These are phyloP conservation scores for Eimeria necatrix DNA, from an alignment of 169 alveolate species.

Conservation along the genomic window DNA sequence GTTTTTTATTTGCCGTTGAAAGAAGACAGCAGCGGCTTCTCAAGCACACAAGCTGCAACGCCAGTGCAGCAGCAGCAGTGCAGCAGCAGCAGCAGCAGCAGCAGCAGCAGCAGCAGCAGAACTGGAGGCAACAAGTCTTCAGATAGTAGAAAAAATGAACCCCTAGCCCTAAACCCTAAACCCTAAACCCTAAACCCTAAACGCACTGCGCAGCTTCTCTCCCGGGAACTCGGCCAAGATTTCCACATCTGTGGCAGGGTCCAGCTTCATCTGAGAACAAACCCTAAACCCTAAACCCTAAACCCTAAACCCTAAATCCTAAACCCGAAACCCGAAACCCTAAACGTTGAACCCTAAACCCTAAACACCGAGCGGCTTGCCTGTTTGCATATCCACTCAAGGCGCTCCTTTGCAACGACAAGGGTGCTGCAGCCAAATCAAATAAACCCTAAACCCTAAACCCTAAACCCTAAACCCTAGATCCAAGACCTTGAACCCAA, in stretches of 20 bases:
- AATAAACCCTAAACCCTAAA: background rate
- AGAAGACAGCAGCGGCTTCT: background rate
- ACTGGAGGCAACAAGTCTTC: background rate
- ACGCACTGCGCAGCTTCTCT: constrained; percentile 21
- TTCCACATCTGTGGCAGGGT: constrained; percentile 10
- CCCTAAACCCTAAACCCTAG: background rate
- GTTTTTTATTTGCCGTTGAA: background rate
- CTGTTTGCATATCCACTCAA: constrained; percentile 67
- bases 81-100: background rate
- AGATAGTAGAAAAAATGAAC: background rate
- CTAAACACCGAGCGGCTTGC: background rate
- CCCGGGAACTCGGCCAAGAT: constrained; percentile 31
- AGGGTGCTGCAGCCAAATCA: constrained; percentile 38
- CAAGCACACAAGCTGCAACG: background rate
- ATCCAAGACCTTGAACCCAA: background rate
- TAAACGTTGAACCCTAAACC: background rate
- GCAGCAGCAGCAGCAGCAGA: too few species aligned
- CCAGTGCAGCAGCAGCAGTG: background rate
- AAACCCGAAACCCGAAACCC: background rate
- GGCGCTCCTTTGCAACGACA: constrained; percentile 65
- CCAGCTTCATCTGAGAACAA: constrained; percentile 29
- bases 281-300: background rate
- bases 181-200: background rate
- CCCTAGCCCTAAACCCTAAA: background rate
- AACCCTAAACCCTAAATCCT: background rate